Base-by-base conservation (phyloP, 257 asterid species). In the Primulina eburnea region DNA sequence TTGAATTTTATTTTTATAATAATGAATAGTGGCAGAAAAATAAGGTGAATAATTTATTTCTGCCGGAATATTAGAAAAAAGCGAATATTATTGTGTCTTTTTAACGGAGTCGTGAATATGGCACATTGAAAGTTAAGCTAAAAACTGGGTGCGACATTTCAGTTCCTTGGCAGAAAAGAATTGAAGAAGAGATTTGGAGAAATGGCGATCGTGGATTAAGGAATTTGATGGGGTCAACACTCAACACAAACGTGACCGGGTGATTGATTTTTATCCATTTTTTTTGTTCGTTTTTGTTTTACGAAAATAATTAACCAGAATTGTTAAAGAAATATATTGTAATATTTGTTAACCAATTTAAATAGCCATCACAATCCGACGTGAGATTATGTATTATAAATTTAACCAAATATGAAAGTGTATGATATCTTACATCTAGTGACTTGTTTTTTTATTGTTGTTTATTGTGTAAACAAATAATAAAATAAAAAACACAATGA, bases 91-190 rank as follows among this genome's bases (percentile, higher is more conserved):
- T 16, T 50, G 2, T 1, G 16, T 50, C 57, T 50, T 50, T 50
- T 50, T 4, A 14, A 50, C 56, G 4, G 0, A 5, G 14, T 38
- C 47, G 47, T 38, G 47, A 38, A 2, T 16, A 1, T 2, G 57
- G n/a, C 53, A 50, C 21, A 50, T 16, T 16, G 20, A 72, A 64
- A 68, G 26, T 38, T 62, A 64, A 67, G 26, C 32, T 62, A 56
- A 72, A 55, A 32, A 30, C 57, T 62, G 65, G 34, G 76, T 59
- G 38, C 63, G 59, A 69, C 43, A 57, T 63, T 77, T 64, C 37
- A 28, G 70, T 64, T 68, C 60, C 78, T 77, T 73, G 73, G 76
- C 73, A 53, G 75, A 63, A 73, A 78, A 78, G 79, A 32, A 65
- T 72, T 6, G 38, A 56, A 43, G 32, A 29, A 63, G 64, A 63